phyloP scores from a whole-genome alignment of 2,329 filamentous ascomycete species.

The Curvularia eragrostidis region DNA sequence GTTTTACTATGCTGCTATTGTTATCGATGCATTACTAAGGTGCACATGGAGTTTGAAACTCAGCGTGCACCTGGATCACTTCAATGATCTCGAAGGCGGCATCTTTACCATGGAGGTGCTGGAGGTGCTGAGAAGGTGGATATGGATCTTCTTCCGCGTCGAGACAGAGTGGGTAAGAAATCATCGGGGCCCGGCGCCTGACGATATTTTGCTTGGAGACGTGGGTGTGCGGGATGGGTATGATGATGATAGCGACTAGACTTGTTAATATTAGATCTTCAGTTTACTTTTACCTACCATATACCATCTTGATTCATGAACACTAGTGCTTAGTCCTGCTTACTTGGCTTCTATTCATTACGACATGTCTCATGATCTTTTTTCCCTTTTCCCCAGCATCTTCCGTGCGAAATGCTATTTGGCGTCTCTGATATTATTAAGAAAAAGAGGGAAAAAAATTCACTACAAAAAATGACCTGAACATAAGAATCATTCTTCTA shows the following conservation, averaged over 20 bases:
- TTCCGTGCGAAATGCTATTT: too few species aligned
- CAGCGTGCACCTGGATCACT: slow-evolving; percentile 78
- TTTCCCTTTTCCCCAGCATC: too few species aligned
- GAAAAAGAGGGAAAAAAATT: too few species aligned
- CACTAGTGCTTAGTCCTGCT: background rate
- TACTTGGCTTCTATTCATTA: background rate
- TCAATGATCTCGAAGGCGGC: slow-evolving; percentile 85
- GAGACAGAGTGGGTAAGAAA: slow-evolving; percentile 85
- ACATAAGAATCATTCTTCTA: too few species aligned
- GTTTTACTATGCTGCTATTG: slow-evolving; percentile 83
- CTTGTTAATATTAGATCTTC: background rate
- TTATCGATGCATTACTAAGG: slow-evolving; percentile 78
- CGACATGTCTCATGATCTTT: background rate
- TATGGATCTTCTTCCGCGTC: slow-evolving; percentile 96
- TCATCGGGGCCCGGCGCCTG: slow-evolving; percentile 62
- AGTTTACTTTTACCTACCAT: background rate
- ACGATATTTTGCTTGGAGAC: slow-evolving; percentile 78
- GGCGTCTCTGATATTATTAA: too few species aligned
- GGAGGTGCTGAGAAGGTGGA: slow-evolving; percentile 87
- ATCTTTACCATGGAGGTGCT: slow-evolving; percentile 87
- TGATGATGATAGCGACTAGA: slow-evolving; percentile 63
- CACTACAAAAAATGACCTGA: too few species aligned
- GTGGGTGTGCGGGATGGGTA: slow-evolving; percentile 64
- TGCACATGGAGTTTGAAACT: slow-evolving; percentile 94
- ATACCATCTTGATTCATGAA: background rate